phyloP scores from a whole-genome alignment of 495 filamentous ascomycete species.

The Delitschia confertaspora region DNA sequence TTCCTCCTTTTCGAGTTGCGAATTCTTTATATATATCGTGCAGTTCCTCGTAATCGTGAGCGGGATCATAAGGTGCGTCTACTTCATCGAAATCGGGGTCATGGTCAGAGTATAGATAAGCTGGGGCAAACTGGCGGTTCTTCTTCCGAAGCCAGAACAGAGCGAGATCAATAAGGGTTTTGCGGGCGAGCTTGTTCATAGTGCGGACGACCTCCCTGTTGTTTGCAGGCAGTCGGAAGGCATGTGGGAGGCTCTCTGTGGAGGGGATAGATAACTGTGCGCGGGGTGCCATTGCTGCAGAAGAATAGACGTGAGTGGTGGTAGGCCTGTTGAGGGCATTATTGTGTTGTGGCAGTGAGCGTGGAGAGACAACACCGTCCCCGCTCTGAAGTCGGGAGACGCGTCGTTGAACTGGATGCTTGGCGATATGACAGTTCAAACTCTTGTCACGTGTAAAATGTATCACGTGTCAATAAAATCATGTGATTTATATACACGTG shows the following conservation, averaged over 20 bases:
- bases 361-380: no score
- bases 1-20: conserved; percentile 53
- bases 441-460: no score
- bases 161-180: conserved; percentile 58
- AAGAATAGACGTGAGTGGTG: no score
- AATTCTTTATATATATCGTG: conserved; percentile 52
- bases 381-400: no score
- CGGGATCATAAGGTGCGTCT: conserved; percentile 49
- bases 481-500: no score
- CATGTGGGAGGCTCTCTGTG: conserved; percentile 43
- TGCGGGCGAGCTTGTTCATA: conserved; percentile 59
- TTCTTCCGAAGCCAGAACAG: conserved; percentile 64
- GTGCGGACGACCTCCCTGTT: conserved; percentile 54
- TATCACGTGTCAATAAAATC: no score
- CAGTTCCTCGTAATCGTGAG: conserved; percentile 51
- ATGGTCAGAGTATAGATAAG: conserved; percentile 41
- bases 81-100: conserved; percentile 37
- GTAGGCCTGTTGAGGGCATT: conserved; percentile 3
- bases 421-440: no score
- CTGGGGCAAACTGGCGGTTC: conserved; percentile 48
- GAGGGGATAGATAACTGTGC: conserved; percentile 41
- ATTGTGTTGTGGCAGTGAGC: no score
- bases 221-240: conserved; percentile 50
- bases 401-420: no score
- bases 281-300: conserved; percentile 41